Base-by-base conservation (phyloP, 768 basidiomycete genomes). In the Calocybe cyanea region DNA sequence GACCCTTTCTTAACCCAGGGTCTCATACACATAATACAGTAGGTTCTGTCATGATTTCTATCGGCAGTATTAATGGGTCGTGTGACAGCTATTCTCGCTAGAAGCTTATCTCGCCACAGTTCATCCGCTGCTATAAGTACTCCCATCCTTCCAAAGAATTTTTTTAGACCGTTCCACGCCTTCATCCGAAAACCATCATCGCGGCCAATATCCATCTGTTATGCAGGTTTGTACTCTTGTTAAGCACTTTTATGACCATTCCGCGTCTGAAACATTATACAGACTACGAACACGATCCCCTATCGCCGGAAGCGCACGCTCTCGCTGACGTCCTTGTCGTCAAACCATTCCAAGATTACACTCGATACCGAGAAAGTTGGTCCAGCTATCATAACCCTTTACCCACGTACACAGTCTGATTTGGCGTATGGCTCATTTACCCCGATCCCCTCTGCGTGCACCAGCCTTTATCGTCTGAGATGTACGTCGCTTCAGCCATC, bases 391-490 rank as follows among this genome's bases (percentile, higher is more conserved):
- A 37, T 42, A 15, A 44, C 48, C 7, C n/a, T 48, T 28, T 53
- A 54, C 30, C 40, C 49, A 8, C 47, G 36, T 23, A 33, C 51
- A 4, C 38, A 51, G 35, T 38, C 41, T 7, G 25, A n/a, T n/a
- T n/a, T n/a, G n/a, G 57, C 38, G 17, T 54, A 57, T 44, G 57
- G 57, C 20, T 56, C 55, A 30, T 59, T 59, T 36, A 55, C 33
- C 14, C 57, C 55, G 37, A 59, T 50, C 2, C 46, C 57, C 8
- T 50, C 57, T 25, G 57, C 55, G 14, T 49, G 45, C 23, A 43
- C 51, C 15, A 33, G 39, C 28, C 43, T 59, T n/a, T 41, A 52
- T 17, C 47, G 51, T 19, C 24, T 59, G 18, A 39, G 38, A 7
- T 30, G 37, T 5, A 28, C 35, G 7, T 46, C 45, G 21, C 14